A percentile compares a stretch with the other conserved stretches of the same genome.
These are phyloP conservation scores for Hypoxylon sp. DNA, from an alignment of 2,329 filamentous ascomycete genomes.

Conservation along the genomic window DNA sequence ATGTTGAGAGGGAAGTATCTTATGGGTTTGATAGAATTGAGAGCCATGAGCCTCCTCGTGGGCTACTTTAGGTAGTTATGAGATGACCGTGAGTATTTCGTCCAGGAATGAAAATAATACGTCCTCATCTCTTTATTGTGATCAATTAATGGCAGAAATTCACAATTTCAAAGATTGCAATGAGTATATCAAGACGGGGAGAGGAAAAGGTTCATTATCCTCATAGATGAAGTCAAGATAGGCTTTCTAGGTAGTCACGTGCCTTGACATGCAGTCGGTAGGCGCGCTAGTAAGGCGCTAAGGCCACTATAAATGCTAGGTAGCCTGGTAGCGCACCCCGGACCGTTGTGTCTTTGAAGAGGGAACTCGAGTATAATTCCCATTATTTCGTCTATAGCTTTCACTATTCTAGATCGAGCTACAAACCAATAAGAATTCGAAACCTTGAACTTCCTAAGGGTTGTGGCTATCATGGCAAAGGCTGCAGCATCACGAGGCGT, in stretches of 20 bases:
- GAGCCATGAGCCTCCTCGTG: neutral
- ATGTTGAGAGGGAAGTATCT: neutral
- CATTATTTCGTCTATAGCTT: neutral
- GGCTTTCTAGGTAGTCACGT: conserved; percentile 25
- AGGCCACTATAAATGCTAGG: neutral
- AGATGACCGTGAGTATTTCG: neutral
- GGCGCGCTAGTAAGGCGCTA: conserved; percentile 6
- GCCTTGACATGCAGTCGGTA: conserved; percentile 3
- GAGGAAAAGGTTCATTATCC: neutral
- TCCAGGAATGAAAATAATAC: neutral
- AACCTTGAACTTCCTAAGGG: neutral
- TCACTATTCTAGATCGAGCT: neutral
- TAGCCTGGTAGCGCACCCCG: neutral
- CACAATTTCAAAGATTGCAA: neutral
- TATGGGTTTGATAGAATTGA: neutral
- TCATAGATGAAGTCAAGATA: conserved; percentile 27
- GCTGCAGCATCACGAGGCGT: no score
- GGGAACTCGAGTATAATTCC: neutral
- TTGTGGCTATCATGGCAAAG: neutral
- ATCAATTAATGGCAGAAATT: neutral
- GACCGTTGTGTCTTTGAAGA: neutral
- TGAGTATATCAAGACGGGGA: neutral
- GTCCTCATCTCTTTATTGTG: neutral
- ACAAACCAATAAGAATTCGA: neutral
- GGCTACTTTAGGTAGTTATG: neutral